These are phyloP conservation scores for Coemansia sp. DNA, from an alignment of 192 early-diverging fungal genomes.

Conservation along the genomic window DNA sequence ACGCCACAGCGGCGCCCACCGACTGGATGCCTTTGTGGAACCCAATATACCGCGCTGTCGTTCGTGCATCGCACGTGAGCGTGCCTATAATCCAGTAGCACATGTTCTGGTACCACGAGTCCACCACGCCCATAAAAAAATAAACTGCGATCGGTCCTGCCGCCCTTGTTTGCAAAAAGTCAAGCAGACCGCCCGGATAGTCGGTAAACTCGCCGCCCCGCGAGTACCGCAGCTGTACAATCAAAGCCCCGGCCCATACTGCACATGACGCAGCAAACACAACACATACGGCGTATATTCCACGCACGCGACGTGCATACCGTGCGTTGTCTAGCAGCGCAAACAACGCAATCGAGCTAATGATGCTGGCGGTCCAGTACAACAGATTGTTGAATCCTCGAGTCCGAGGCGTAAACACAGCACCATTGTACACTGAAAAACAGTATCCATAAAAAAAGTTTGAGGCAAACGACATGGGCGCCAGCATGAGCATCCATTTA, in stretches of 20 bases:
- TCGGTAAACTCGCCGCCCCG: slow-evolving; percentile 19
- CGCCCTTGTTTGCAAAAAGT: slow-evolving; percentile 51
- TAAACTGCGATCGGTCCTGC: slow-evolving; percentile 64
- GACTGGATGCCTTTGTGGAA: slow-evolving; percentile 87
- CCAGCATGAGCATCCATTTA: slow-evolving; percentile 67
- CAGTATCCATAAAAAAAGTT: slow-evolving; percentile 84
- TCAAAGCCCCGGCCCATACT: slow-evolving; percentile 62
- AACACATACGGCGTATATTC: slow-evolving; percentile 53
- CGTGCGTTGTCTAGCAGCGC: slow-evolving; percentile 60
- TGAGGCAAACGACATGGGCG: slow-evolving; percentile 71
- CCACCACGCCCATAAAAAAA: slow-evolving; percentile 71
- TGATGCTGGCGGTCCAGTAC: slow-evolving; percentile 77
- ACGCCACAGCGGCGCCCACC: slow-evolving; percentile 64
- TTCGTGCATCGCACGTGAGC: slow-evolving; percentile 74
- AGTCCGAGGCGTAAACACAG: slow-evolving; percentile 69
- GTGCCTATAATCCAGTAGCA: slow-evolving; percentile 85
- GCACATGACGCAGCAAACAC: slow-evolving; percentile 45
- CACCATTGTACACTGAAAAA: slow-evolving; percentile 58
- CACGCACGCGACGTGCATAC: slow-evolving; percentile 63
- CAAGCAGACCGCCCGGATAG: slow-evolving; percentile 9
- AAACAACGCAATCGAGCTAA: slow-evolving; percentile 65
- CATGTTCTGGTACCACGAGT: slow-evolving; percentile 78
- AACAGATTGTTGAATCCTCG: slow-evolving; percentile 73
- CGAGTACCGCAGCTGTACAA: slow-evolving; percentile 60
- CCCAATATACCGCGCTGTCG: slow-evolving; percentile 68